Evolutionary conservation across 805 yeast genomes (phyloP).

Genomic region (Candida krabiensis): DNA sequence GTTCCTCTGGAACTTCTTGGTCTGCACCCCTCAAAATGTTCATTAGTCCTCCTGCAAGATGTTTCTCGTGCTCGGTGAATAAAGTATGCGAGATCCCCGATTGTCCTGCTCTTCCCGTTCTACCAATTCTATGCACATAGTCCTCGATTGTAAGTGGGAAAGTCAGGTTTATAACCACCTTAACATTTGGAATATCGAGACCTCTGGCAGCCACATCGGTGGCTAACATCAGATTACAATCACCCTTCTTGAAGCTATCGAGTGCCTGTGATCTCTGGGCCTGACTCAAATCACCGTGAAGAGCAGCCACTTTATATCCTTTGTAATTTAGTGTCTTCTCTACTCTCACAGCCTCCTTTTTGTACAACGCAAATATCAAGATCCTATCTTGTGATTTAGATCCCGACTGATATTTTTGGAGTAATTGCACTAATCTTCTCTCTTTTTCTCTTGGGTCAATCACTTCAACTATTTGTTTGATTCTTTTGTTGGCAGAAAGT

Average conservation of each 20-base stretch:
- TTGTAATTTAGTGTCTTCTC: constrained; percentile 72
- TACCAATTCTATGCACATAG: constrained; percentile 95
- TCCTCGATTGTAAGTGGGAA: constrained; percentile 97
- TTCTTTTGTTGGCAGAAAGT: constrained; percentile 89
- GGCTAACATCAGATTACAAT: constrained; percentile 75
- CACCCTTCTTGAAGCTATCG: constrained; percentile 80
- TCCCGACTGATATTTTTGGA: constrained; percentile 73
- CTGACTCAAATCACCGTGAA: constrained; percentile 95
- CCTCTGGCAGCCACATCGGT: constrained; percentile 99
- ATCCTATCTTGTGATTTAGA: constrained; percentile 71
- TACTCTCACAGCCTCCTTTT: constrained; percentile 92
- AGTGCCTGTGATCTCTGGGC: constrained; percentile 88
- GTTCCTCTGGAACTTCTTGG: constrained; percentile 93
- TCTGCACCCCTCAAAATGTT: constrained; percentile 91
- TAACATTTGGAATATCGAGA: constrained; percentile 95
- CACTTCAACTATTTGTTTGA: constrained; percentile 91
- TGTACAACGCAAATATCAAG: constrained; percentile 89
- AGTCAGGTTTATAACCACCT: constrained; percentile 89
- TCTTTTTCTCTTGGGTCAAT: constrained; percentile 82
- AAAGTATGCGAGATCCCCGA: constrained; percentile 93
- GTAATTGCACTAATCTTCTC: constrained; percentile 64
- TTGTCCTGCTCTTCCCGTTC: constrained; percentile 98
- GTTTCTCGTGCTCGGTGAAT: constrained; percentile 96
- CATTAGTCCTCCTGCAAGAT: constrained; percentile 89
- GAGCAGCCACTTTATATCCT: constrained; percentile 84